Evolutionary conservation across 2,329 filamentous ascomycete species (phyloP).

Genomic region (Aspergillus pseudotamarii): DNA sequence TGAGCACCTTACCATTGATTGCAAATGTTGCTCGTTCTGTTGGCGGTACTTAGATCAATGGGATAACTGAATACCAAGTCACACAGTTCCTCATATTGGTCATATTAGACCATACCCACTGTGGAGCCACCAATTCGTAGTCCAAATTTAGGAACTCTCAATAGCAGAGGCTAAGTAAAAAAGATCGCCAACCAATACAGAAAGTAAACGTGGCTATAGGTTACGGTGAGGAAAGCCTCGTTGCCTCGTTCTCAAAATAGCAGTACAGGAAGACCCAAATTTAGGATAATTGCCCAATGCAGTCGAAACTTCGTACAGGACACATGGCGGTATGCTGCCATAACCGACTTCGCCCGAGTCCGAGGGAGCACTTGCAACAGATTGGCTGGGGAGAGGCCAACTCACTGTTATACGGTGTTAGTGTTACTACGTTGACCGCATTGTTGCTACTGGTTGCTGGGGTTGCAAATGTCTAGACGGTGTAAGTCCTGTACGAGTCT

Average conservation of each 20-base stretch:
- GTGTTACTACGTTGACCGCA: background rate
- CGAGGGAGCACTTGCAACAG: background rate
- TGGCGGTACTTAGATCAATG: background rate
- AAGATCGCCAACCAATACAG: background rate
- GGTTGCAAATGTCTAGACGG: background rate
- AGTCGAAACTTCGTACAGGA: background rate
- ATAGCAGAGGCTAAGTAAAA: background rate
- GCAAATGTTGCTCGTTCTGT: background rate
- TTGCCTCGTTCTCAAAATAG: background rate
- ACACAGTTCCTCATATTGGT: background rate
- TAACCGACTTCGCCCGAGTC: background rate
- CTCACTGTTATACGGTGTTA: background rate
- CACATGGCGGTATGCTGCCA: background rate
- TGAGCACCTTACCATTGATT: constrained; percentile 1
- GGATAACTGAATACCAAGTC: background rate
- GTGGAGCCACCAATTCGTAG: background rate
- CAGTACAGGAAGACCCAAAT: background rate
- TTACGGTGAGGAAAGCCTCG: background rate
- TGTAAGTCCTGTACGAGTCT: background rate
- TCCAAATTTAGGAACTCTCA: background rate
- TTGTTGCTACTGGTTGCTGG: background rate
- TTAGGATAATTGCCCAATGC: background rate
- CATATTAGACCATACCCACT: background rate
- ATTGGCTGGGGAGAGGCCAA: background rate
- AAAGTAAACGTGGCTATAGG: background rate